Evolutionary conservation across 345 rosid species (phyloP).

Genomic region (Pelargonium nanum): DNA sequence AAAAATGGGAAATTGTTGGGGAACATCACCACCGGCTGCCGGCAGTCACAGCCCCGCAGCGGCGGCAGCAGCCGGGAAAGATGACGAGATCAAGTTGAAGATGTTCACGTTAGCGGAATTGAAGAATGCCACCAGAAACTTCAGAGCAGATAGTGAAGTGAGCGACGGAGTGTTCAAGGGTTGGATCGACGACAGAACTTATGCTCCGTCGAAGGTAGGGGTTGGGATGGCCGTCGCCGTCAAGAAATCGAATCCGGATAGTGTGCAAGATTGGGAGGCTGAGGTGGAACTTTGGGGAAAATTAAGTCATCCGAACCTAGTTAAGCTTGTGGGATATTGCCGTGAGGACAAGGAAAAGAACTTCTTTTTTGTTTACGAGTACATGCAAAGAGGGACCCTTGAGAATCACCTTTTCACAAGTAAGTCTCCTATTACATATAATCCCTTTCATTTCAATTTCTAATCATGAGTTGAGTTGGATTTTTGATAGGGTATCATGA

Average conservation of each 20-base stretch:
- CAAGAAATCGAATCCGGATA: conserved; percentile 68
- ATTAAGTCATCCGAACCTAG: conserved; percentile 72
- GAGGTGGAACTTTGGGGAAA: conserved; percentile 78
- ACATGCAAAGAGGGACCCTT: conserved; percentile 67
- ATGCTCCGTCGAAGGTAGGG: conserved; percentile 49
- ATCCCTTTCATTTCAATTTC: background rate
- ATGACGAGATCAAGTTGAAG: conserved; percentile 29
- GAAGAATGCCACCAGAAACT: conserved; percentile 61
- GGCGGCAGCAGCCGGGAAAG: background rate
- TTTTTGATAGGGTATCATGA: no score
- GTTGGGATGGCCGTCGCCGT: conserved; percentile 76
- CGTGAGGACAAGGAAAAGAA: conserved; percentile 53
- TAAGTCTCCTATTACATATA: conserved; percentile 8
- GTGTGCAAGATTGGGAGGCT: conserved; percentile 81
- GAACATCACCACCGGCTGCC: background rate
- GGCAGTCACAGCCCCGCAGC: background rate
- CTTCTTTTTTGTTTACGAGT: conserved; percentile 67
- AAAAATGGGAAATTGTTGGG: conserved; percentile 21
- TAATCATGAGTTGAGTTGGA: background rate
- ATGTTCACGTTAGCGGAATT: conserved; percentile 45
- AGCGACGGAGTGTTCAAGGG: conserved; percentile 95
- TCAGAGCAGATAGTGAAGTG: conserved; percentile 52
- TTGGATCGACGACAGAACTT: conserved; percentile 58
- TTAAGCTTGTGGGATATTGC: conserved; percentile 73
- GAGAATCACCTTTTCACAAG: conserved; percentile 69